These are phyloP conservation scores for Akebia trifoliata DNA, from an alignment of 164 flowering plant species.

Conservation along the genomic window DNA sequence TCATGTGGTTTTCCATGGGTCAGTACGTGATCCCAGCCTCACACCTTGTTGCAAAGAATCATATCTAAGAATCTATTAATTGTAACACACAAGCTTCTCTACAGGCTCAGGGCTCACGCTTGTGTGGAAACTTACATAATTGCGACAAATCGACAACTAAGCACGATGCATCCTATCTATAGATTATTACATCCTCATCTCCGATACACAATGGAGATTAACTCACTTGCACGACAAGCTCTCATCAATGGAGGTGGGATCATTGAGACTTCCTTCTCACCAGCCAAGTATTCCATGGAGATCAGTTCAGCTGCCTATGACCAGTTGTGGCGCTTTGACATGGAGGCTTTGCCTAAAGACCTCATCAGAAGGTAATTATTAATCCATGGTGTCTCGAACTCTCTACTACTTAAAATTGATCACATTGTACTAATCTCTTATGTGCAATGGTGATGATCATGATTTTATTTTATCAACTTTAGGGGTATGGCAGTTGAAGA, in stretches of 20 bases:
- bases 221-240: constrained; percentile 34
- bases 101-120: constrained; percentile 30
- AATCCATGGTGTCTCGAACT: not conserved
- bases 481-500: constrained; percentile 38
- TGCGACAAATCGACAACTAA: constrained; percentile 25
- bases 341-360: constrained; percentile 32
- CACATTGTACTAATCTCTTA: not conserved
- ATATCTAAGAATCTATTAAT: constrained; percentile 8
- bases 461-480: no score
- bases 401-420: not conserved
- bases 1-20: no score
- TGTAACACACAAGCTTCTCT: constrained; percentile 7
- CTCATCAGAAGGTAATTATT: constrained; percentile 25
- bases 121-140: constrained; percentile 26
- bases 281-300: constrained; percentile 24
- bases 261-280: constrained; percentile 25
- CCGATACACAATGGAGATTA: constrained; percentile 74
- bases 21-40: no score
- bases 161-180: constrained; percentile 54
- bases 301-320: constrained; percentile 28
- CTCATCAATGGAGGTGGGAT: constrained; percentile 28
- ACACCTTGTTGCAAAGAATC: no score
- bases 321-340: constrained; percentile 30
- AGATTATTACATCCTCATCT: constrained; percentile 59
- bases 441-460: no score